These are phyloP conservation scores for Lactarius psammicola DNA, from an alignment of 768 basidiomycete genomes.

Conservation along the genomic window DNA sequence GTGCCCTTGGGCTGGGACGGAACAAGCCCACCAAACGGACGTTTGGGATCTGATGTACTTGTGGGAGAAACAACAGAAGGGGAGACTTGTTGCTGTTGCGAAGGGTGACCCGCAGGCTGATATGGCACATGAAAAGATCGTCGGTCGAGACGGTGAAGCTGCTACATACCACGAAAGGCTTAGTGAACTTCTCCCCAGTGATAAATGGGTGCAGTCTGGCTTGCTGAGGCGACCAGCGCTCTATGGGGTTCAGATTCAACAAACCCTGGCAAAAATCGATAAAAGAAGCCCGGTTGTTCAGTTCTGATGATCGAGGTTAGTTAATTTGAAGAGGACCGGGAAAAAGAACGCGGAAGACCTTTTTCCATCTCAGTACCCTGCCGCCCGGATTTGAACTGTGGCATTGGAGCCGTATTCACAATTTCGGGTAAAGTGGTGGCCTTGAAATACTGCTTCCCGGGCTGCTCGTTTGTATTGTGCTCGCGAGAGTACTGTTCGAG, in stretches of 20 bases:
- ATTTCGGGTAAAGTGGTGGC: conserved; percentile 92
- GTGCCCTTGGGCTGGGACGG: conserved; percentile 85
- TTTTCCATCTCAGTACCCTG: conserved; percentile 82
- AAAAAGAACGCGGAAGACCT: conserved; percentile 44
- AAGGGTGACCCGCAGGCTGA: conserved; percentile 31
- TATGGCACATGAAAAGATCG: conserved; percentile 1
- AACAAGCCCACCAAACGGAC: conserved; percentile 91
- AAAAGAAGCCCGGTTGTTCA: conserved; percentile 91
- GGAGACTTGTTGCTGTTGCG: conserved; percentile 29
- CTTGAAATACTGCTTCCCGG: conserved; percentile 98
- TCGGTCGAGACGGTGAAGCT: conserved; percentile 11
- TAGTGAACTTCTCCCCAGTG: conserved; percentile 92
- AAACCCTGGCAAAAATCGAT: conserved; percentile 97
- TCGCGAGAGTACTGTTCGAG: conserved; percentile 95
- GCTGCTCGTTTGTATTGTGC: conserved; percentile 94
- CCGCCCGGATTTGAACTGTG: conserved; percentile 71
- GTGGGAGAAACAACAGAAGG: conserved; percentile 37
- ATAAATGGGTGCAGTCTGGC: conserved; percentile 96
- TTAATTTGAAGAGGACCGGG: neutral
- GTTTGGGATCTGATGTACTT: conserved; percentile 61
- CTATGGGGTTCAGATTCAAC: conserved; percentile 90
- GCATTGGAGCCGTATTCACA: conserved; percentile 94
- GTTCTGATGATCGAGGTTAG: conserved; percentile 51
- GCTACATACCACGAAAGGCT: conserved; percentile 71
- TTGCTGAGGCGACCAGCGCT: conserved; percentile 97